phyloP scores from a whole-genome alignment of 805 yeast species.

The Cyberlindnera maclurae region DNA sequence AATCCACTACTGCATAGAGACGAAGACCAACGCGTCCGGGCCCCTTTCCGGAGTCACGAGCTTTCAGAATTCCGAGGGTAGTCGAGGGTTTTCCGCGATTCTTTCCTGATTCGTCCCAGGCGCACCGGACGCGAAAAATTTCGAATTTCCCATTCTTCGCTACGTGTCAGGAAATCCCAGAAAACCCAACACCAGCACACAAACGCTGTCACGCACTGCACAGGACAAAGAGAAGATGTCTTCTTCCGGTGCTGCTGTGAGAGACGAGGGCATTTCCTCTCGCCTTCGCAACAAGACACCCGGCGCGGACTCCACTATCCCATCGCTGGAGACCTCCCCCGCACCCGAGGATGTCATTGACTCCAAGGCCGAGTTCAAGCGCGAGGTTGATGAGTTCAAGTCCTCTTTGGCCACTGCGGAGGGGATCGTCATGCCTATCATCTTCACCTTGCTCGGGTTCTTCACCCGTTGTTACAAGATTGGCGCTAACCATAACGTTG shows the following conservation, averaged over 20 bases:
- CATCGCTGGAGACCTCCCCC: neutral
- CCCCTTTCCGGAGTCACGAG: no score
- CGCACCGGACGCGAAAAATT: no score
- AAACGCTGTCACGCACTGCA: neutral
- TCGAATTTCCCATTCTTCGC: no score
- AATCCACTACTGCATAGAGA: no score
- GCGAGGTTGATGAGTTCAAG: constrained; percentile 15
- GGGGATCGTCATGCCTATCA: constrained; percentile 44
- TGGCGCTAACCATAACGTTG: constrained; percentile 66
- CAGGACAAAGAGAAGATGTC: constrained; percentile 1
- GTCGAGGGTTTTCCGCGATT: no score
- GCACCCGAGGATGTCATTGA: constrained; percentile 10
- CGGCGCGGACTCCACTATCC: neutral
- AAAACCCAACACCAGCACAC: neutral
- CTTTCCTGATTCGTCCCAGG: no score
- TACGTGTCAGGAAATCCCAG: no score
- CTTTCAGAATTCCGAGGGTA: no score
- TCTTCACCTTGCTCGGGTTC: constrained; percentile 65
- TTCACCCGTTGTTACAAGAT: constrained; percentile 70
- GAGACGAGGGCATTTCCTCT: constrained; percentile 12
- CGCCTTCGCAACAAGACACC: constrained; percentile 17
- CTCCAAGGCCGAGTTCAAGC: constrained; percentile 14
- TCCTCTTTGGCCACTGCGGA: constrained; percentile 18
- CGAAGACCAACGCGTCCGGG: no score
- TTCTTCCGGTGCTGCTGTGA: constrained; percentile 2